Evolutionary conservation across 139 green algal genomes (phyloP).

Genomic region (Coccomyxa sp.): DNA sequence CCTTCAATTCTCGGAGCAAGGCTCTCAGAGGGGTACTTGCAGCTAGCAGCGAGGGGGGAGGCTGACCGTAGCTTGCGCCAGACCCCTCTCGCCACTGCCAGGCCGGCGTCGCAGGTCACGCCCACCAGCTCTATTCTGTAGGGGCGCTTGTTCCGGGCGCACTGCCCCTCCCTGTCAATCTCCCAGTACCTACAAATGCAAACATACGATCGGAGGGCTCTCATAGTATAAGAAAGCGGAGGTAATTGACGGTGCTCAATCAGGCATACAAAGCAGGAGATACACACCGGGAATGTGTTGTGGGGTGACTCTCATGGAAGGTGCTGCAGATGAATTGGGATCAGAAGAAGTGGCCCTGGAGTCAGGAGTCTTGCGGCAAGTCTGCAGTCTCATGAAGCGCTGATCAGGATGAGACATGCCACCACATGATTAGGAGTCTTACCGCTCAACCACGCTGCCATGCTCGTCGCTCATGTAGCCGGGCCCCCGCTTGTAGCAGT

Average conservation of each 20-base stretch:
- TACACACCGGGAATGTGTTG: background rate
- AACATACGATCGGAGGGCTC: too few relatives aligned
- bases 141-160: background rate
- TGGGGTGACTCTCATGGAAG: too few relatives aligned
- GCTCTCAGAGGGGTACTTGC: background rate
- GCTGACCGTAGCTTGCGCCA: conserved; percentile 36
- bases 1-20: too few relatives aligned
- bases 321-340: too few relatives aligned
- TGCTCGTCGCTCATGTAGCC: conserved; percentile 26
- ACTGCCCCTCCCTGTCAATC: conserved; percentile 10
- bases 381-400: too few relatives aligned
- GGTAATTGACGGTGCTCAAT: background rate
- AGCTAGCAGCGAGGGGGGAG: too few relatives aligned
- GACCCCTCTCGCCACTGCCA: conserved; percentile 43
- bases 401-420: too few relatives aligned
- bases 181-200: conserved; percentile 22
- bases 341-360: too few relatives aligned
- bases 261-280: background rate
- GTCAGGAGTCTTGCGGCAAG: too few relatives aligned
- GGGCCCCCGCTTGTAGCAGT: conserved; percentile 36
- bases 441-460: conserved; percentile 26
- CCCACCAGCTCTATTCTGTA: conserved; percentile 50
- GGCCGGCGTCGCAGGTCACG: conserved; percentile 43
- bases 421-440: too few relatives aligned
- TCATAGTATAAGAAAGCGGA: too few relatives aligned